Percentiles rank a stretch among this genome's conserved stretches.
Evolutionary conservation across 768 basidiomycete genomes (phyloP).

Genomic region (Kwoniella botswanensis): DNA sequence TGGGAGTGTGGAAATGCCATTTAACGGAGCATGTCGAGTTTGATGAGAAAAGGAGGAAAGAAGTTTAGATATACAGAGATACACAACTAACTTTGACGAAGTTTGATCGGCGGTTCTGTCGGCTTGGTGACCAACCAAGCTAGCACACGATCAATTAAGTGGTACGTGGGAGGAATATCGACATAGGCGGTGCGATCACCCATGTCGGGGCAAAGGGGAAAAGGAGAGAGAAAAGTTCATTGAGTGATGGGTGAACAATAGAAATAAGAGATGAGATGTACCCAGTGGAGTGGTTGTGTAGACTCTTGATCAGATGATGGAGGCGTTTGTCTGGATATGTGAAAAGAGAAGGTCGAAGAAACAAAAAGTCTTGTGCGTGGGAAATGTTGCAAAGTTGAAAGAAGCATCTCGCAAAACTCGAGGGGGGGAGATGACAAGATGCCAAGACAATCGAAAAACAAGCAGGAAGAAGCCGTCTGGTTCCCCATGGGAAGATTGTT

Average conservation of each 20-base stretch:
- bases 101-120: conserved; percentile 11
- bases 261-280: conserved; percentile 51
- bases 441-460: not conserved
- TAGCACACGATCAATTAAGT: not conserved
- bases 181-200: not conserved
- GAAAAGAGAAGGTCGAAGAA: conserved; percentile 38
- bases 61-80: not conserved
- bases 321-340: not conserved
- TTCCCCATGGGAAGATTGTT: not conserved
- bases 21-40: not conserved
- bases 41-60: not conserved
- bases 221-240: not conserved
- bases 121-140: not conserved
- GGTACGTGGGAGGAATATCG: not conserved
- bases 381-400: conserved; percentile 53
- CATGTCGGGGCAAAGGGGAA: not conserved
- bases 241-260: not conserved
- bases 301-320: conserved; percentile 49
- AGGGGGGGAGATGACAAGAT: not conserved
- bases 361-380: conserved; percentile 36
- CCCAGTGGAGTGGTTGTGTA: conserved; percentile 68
- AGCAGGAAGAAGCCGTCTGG: not conserved
- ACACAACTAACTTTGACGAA: not conserved
- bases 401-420: not conserved
- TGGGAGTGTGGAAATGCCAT: not conserved